A percentile compares a stretch with the other conserved stretches of the same genome.
These are phyloP conservation scores for Dipodascopsis tothii DNA, from an alignment of 805 yeast species.

Conservation along the genomic window DNA sequence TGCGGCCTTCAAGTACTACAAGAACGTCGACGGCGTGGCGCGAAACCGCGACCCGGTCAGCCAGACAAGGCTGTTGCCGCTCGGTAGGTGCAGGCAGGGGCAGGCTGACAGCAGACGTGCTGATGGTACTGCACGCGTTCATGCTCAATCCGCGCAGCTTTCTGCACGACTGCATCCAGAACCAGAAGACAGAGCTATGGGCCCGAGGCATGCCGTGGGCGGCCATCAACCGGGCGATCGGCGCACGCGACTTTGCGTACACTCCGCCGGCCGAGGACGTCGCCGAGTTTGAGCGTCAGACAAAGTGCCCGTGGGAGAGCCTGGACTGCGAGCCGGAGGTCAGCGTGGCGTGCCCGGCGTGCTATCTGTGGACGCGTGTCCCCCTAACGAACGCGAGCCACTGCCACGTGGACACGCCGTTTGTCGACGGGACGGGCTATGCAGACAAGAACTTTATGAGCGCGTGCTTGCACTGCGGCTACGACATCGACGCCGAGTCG, in stretches of 20 bases:
- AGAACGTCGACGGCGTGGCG: too few relatives aligned
- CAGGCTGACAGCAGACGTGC: constrained; percentile 23
- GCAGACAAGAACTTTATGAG: neutral
- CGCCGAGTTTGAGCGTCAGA: constrained; percentile 1
- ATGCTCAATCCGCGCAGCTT: constrained; percentile 23
- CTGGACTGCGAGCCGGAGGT: neutral
- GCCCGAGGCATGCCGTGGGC: constrained; percentile 10
- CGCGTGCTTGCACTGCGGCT: neutral
- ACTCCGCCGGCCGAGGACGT: constrained; percentile 2
- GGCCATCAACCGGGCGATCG: neutral
- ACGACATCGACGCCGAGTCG: neutral
- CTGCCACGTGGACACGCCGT: neutral
- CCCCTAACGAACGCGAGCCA: neutral
- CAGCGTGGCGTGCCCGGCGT: neutral
- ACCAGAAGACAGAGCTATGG: constrained; percentile 1
- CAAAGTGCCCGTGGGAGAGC: neutral
- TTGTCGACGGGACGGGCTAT: neutral
- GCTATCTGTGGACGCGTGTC: neutral
- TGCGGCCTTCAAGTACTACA: neutral
- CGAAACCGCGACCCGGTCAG: neutral
- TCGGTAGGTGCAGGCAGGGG: neutral
- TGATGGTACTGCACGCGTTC: constrained; percentile 27
- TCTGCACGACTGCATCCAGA: constrained; percentile 19
- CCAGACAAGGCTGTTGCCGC: neutral
- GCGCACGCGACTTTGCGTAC: neutral